Conservation (phyloP, 805 yeast genomes). For the Tetrapisispora fleetii region DNA sequence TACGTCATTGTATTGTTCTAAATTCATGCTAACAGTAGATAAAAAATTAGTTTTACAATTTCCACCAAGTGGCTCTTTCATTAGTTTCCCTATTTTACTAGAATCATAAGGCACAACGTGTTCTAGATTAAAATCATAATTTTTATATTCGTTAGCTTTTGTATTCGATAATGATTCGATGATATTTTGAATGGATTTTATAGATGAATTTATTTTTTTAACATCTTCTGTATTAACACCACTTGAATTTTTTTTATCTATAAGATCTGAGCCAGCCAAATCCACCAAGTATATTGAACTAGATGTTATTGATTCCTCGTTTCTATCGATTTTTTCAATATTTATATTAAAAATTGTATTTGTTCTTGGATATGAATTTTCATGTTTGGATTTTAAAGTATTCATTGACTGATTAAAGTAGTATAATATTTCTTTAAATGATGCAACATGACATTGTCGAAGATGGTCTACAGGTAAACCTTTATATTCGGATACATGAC, state of each 20-base stretch:
- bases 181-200: conserved; percentile 71
- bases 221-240: conserved; percentile 76
- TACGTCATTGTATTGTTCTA: conserved; percentile 50
- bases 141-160: not conserved
- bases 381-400: not conserved
- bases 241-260: conserved; percentile 39
- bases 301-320: conserved; percentile 22
- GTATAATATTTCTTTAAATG: not conserved
- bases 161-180: conserved; percentile 57
- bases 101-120: conserved; percentile 46
- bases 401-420: conserved; percentile 1
- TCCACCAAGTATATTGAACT: conserved; percentile 70
- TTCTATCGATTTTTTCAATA: conserved; percentile 48
- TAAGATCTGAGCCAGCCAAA: conserved; percentile 69
- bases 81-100: conserved; percentile 65
- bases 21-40: conserved; percentile 61
- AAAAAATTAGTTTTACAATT: conserved; percentile 69
- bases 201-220: conserved; percentile 69
- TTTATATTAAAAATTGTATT: conserved; percentile 70
- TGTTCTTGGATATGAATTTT: conserved; percentile 27
- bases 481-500: conserved; percentile 25
- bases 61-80: conserved; percentile 76
- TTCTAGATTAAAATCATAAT: not conserved
- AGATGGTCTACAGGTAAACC: conserved; percentile 49
- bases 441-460: not conserved